These are phyloP conservation scores for Ajuga chamaepitys DNA, from an alignment of 257 asterid genomes.

Conservation along the genomic window DNA sequence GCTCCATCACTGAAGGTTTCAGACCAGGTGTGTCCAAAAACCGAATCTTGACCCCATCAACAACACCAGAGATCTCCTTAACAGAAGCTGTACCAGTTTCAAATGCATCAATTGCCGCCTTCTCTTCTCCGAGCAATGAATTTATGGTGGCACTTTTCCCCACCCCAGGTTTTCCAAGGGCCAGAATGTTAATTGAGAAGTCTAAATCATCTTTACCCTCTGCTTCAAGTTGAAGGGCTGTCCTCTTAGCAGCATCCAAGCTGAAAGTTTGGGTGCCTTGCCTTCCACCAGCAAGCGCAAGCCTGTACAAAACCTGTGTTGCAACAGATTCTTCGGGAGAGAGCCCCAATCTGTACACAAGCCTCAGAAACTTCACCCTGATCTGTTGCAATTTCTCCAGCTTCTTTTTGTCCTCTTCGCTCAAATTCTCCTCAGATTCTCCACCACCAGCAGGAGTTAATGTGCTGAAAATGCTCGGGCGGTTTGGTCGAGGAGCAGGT, in stretches of 20 bases:
- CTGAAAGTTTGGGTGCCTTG: constrained; percentile 56
- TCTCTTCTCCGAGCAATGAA: constrained; percentile 79
- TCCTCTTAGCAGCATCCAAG: constrained; percentile 70
- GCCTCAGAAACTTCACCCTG: constrained; percentile 85
- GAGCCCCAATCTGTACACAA: constrained; percentile 69
- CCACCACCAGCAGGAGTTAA: constrained; percentile 33
- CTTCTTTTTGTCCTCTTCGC: constrained; percentile 84
- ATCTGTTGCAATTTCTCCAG: constrained; percentile 73
- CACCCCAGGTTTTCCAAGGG: constrained; percentile 88
- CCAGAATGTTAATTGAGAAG: constrained; percentile 70
- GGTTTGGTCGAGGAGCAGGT: constrained; percentile 52
- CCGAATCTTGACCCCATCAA: constrained; percentile 72
- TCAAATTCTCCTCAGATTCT: constrained; percentile 56
- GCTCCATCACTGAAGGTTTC: constrained; percentile 66
- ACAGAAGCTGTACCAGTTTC: constrained; percentile 56
- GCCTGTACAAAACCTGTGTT: constrained; percentile 73
- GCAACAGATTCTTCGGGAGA: constrained; percentile 76
- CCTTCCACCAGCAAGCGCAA: constrained; percentile 76
- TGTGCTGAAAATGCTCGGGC: constrained; percentile 44
- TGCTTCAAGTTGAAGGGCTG: constrained; percentile 65
- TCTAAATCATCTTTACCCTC: constrained; percentile 48
- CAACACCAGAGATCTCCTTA: constrained; percentile 48
- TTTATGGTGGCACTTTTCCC: constrained; percentile 93
- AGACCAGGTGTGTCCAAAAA: constrained; percentile 90
- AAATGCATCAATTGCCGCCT: constrained; percentile 61